Evolutionary conservation across 306 rosid species (phyloP), one percentile per base, ranked within the genome.

Genomic region (Alnus rubra): DNA sequence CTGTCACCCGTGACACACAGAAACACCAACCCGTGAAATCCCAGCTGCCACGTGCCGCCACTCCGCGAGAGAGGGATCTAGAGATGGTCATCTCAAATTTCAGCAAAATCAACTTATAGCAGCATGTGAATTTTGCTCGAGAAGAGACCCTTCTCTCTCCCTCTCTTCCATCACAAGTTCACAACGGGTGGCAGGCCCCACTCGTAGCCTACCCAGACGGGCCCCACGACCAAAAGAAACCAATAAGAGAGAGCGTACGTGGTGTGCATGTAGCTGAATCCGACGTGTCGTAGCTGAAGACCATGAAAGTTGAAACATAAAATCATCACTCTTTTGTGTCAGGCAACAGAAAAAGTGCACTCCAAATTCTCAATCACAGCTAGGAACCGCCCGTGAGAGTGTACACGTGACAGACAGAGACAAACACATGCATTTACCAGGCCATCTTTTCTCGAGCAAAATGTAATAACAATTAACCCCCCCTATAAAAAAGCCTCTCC

Each of bases 11-110:
- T 90, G 94, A 90, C 89, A 71, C 80, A 45, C 69, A 76, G 8
- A 78, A 56, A 84, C 88, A 68, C 33, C 60, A 80, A 31, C 91
- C 91, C 90, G 97, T 89, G 97, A 89, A 76, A 80, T 78, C 79
- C 30, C 37, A 14, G 1, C 51, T 53, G 80, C 81, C 88, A 89
- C 92, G 90, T 76, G 92, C 55, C 85, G 50, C 50, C 71, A 56
- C 16, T 78, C 82, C 72, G 28, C 0, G 14, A 72, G 64, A 4
- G 39, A 59, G 54, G 15, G 44, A 71, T 13, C 35, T 30, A 67
- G 33, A 37, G 31, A 58, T 4, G 2, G 78, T 14, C 53, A 45
- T 19, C 72, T 64, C 35, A 72, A 79, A 69, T 69, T 58, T 84
- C 84, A 73, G 76, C 84, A 83, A 80, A 78, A 80, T 87, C 86